A percentile compares a stretch with the other conserved stretches of the same genome.
These are phyloP conservation scores for Ilex aquifolium DNA, from an alignment of 257 asterid genomes.

Conservation along the genomic window DNA sequence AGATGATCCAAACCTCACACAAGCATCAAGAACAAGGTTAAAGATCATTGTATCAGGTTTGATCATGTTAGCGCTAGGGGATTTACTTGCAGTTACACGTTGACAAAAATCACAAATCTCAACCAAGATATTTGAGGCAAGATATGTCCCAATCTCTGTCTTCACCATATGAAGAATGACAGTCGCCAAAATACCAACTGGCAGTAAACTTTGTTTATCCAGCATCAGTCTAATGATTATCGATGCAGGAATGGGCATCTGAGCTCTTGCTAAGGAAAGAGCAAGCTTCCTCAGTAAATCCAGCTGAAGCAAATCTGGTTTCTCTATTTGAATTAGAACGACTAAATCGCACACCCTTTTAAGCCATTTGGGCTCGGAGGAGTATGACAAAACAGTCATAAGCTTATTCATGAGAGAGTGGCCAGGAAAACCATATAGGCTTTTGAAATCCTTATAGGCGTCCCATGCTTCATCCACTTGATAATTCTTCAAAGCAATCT, in stretches of 20 bases:
- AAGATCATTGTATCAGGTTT: constrained; percentile 52
- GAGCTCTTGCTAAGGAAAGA: constrained; percentile 69
- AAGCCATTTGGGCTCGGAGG: constrained; percentile 51
- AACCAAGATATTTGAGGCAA: constrained; percentile 66
- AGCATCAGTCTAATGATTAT: constrained; percentile 51
- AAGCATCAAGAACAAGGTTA: constrained; percentile 79
- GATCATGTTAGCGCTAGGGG: constrained; percentile 27
- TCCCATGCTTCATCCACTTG: constrained; percentile 64
- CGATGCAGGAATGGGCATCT: constrained; percentile 57
- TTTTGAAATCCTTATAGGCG: constrained; percentile 50
- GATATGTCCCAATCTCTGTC: constrained; percentile 47
- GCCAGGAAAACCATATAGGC: constrained; percentile 61
- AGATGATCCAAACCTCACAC: constrained; percentile 58
- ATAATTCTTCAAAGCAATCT: constrained; percentile 54
- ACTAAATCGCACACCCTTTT: constrained; percentile 54
- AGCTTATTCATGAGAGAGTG: constrained; percentile 35
- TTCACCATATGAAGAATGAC: constrained; percentile 68
- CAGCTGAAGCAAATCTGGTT: constrained; percentile 34
- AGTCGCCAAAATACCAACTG: constrained; percentile 36
- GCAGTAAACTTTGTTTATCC: constrained; percentile 39
- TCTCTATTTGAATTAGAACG: constrained; percentile 43
- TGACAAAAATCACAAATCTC: constrained; percentile 41
- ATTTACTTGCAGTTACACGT: constrained; percentile 24
- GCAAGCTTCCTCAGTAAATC: constrained; percentile 52
- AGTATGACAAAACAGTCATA: constrained; percentile 58